Evolutionary conservation across 169 alveolate genomes (phyloP), one percentile per base, ranked within the genome.

Genomic region (Cryptosporidium sp.): DNA sequence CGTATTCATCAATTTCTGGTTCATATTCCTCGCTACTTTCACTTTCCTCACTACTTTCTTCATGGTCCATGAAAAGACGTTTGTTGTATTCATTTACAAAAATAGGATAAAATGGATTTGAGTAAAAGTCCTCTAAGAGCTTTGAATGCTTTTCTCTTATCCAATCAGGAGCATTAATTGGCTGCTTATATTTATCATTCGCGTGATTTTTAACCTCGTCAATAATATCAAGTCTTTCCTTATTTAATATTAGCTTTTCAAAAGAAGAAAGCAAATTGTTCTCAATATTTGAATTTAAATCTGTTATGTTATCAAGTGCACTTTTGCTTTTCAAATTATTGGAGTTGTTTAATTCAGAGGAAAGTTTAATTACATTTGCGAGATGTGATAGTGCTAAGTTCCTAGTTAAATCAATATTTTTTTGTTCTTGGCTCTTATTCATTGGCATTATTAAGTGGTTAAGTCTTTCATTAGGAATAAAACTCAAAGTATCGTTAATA

Each of bases 81-180:
- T 65, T 80, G 44, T 80, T 80, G 33, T 80, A 80, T 21, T 60
- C 75, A 80, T 80, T 80, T 8, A 80, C 89, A 80, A 80, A 80
- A 1, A 80, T 51, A 44, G 72, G 35, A 51, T 80, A 80, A n/a
- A 80, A 80, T 42, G 89, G 89, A 60, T 80, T 80, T n/a, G 89
- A 80, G 26, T 80, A 80, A 29, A 80, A 80, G 16, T 80, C 80
- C 65, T 80, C 89, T n/a, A 80, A 51, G 1, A 80, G 80, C 35
- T 60, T 80, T 9, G 31, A 62, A 42, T 80, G 89, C 29, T 65
- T 29, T 80, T 80, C 62, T n/a, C 23, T 26, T 42, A 80, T 60
- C 72, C 72, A 80, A 23, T 80, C 75, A 21, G 89, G 89, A 62
- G 42, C 89, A 35, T n/a, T 33, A 23, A 80, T 67, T 42, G 80